Evolutionary conservation across 768 basidiomycete genomes (phyloP).

Genomic region (Suillus americanus): DNA sequence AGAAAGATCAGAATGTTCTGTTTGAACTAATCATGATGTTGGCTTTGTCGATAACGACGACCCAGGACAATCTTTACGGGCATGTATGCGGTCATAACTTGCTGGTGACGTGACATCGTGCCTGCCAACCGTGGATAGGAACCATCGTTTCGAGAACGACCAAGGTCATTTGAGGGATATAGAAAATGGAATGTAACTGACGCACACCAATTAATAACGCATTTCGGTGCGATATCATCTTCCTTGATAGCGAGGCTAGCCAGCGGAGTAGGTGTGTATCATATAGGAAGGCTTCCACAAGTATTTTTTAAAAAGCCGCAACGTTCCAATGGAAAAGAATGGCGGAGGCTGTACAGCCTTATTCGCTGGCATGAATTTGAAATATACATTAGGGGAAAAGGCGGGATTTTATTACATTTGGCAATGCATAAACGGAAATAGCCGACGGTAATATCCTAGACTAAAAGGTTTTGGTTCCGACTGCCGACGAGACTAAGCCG

Average conservation of each 20-base stretch:
- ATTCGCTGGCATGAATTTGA: neutral
- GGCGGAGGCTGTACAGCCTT: too few species aligned
- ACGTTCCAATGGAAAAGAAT: neutral
- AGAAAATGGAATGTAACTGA: neutral
- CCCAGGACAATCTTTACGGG: neutral
- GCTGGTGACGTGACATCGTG: slow-evolving; percentile 1
- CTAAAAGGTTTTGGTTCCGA: neutral
- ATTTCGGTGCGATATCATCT: neutral
- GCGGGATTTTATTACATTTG: neutral
- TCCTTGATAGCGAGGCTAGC: neutral
- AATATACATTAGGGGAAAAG: neutral
- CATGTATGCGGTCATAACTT: neutral
- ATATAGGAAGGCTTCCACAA: neutral
- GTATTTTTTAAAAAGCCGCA: neutral
- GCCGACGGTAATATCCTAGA: neutral
- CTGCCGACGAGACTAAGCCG: neutral
- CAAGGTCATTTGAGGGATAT: neutral
- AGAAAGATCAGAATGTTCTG: neutral
- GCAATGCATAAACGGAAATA: neutral
- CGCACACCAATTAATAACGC: neutral
- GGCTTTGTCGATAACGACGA: neutral
- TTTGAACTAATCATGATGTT: neutral
- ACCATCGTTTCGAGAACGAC: neutral
- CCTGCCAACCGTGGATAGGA: neutral
- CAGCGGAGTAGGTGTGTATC: neutral